Base-by-base conservation (phyloP, 208 protist genomes). In the Acanthamoeba rhysodes region DNA sequence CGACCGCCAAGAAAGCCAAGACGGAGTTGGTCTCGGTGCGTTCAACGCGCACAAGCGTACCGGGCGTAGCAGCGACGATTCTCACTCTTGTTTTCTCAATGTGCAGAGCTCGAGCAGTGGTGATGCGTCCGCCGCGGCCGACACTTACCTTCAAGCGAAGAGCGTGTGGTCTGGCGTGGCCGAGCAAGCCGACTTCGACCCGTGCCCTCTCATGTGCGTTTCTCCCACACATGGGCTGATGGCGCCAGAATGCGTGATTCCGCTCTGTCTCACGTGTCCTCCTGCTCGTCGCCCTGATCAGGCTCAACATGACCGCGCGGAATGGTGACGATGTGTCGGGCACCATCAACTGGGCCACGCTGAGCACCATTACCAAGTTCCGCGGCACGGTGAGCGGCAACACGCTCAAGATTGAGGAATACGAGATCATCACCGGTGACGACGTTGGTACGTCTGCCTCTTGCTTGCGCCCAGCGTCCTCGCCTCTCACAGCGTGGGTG, bases 351-450 rank as follows among this genome's bases (percentile, higher is more conserved):
- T 80, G 72, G 72, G 72, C 72, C 37, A 80, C 72, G 72, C 72
- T 80, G 72, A 80, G 72, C 72, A 80, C 72, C 72, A 80, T 80
- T 34, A 80, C 72, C 72, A 80, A 80, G 72, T 80, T 80, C 72
- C 72, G 72, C 14, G 72, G 72, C 72, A 80, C 72, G n/a, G 41
- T 80, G 14, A 80, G 72, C 20, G 72, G 72, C 29, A 80, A 29
- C 72, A 80, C 72, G 16, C 72, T 80, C 37, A 80, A 80, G 32
- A 80, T 80, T 32, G 72, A 80, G 32, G 72, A 80, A 7, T 80
- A 80, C 37, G 72, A 80, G 72, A 80, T 80, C 72, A 34, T 80
- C 37, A 48, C 72, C 37, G 72, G 72, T 29, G 72, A 80, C 72
- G 72, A 80, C 37, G 72, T 80, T 50, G 72, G 72, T 80, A 29